These are phyloP conservation scores for Crucihimalaya himalaica DNA, from an alignment of 345 rosid species.

Conservation along the genomic window DNA sequence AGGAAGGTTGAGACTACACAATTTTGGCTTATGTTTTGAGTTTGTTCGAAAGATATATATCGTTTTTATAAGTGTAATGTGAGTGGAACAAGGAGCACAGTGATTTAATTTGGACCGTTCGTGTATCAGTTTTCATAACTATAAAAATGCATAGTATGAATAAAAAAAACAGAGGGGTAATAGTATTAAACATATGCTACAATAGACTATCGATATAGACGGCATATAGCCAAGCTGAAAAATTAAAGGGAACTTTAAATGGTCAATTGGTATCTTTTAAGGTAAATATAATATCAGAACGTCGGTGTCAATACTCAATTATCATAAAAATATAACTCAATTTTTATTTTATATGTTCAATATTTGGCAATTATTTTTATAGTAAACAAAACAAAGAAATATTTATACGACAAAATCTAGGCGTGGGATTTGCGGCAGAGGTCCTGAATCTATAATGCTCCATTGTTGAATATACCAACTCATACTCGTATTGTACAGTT, in stretches of 20 bases:
- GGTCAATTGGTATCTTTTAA: constrained; percentile 20
- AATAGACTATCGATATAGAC: constrained; percentile 24
- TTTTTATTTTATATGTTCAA: not conserved
- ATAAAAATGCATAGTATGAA: constrained; percentile 9
- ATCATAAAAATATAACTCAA: not conserved
- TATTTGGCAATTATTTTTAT: not conserved
- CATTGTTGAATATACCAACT: constrained; percentile 37
- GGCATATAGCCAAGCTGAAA: constrained; percentile 18
- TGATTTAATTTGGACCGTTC: constrained; percentile 35
- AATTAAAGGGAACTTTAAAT: constrained; percentile 9
- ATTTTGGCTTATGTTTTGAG: constrained; percentile 14
- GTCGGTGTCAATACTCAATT: constrained; percentile 20
- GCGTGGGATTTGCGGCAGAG: constrained; percentile 30
- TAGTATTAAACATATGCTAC: constrained; percentile 13
- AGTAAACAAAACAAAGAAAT: constrained; percentile 3
- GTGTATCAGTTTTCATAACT: constrained; percentile 15
- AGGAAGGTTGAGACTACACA: constrained; percentile 17
- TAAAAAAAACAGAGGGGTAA: not conserved
- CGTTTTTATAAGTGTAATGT: constrained; percentile 35
- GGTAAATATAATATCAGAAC: constrained; percentile 24
- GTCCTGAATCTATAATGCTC: constrained; percentile 39
- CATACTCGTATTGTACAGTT: constrained; percentile 9
- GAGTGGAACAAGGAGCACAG: constrained; percentile 34
- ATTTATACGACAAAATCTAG: constrained; percentile 24
- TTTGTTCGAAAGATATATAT: not conserved